A percentile compares a stretch with the other conserved stretches of the same genome.
Conservation (phyloP, 1,139 yeast species). For the Debaryomycetaceae sp. region DNA sequence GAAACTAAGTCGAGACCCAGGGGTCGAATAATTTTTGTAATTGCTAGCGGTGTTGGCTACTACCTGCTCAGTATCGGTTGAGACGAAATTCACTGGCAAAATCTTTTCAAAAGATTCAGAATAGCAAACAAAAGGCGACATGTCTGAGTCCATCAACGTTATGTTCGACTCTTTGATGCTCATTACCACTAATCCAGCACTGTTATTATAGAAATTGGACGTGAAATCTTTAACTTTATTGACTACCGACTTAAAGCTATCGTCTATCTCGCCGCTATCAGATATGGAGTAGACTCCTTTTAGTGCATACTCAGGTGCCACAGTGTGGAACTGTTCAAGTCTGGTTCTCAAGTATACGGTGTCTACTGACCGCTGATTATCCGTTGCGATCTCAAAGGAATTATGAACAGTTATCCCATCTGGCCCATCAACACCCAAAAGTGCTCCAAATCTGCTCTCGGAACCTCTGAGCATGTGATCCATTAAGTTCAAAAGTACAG, state of each 20-base stretch:
- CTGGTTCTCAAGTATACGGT: constrained; percentile 21
- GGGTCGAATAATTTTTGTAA: constrained; percentile 17
- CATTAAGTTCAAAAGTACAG: constrained; percentile 25
- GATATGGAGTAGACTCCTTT: constrained; percentile 28
- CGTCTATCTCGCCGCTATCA: constrained; percentile 5
- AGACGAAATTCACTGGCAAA: constrained; percentile 12
- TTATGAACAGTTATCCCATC: constrained; percentile 13
- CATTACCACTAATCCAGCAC: neutral
- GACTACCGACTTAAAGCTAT: constrained; percentile 8
- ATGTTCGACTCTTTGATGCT: neutral
- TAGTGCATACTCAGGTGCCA: constrained; percentile 23
- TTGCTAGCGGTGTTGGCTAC: constrained; percentile 26
- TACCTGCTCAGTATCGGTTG: constrained; percentile 23
- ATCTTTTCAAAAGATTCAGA: constrained; percentile 2
- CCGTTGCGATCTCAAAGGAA: constrained; percentile 21
- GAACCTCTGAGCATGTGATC: constrained; percentile 20
- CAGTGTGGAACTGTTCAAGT: constrained; percentile 23
- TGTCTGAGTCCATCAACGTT: neutral
- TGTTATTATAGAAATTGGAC: neutral
- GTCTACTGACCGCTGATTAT: constrained; percentile 14
- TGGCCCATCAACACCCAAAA: constrained; percentile 20
- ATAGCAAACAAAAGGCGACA: constrained; percentile 3
- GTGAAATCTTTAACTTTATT: constrained; percentile 5
- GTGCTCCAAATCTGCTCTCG: constrained; percentile 20
- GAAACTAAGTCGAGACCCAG: constrained; percentile 2